Evolutionary conservation across 257 asterid genomes (phyloP), one percentile per base, ranked within the genome.

Genomic region (Leptodermis oblonga): DNA sequence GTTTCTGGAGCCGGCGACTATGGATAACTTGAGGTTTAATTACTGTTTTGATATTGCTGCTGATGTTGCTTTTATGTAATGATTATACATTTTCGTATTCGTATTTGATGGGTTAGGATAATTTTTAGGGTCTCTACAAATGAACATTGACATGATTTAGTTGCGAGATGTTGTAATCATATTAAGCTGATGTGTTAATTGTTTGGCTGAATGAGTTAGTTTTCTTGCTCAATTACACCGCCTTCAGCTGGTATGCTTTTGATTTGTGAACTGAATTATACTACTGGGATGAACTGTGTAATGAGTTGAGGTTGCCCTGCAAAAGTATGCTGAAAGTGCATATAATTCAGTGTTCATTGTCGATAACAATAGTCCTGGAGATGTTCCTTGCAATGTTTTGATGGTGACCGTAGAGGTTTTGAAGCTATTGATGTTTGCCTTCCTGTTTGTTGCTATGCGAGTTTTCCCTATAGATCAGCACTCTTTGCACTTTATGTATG

Each of bases 321-420:
- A 61, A 87, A 85, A 63, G 74, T 90, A 70, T 92, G 96, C 64
- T 96, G 97, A 65, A 88, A 90, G 83, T 75, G 94, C 36, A 96
- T 90, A 60, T 88, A 90, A 84, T 85, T 70, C 97, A 90, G 73
- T 88, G 87, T 77, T 88, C 97, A 88, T 91, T 65, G 95, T 88
- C 59, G 86, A 91, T 74, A 86, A 87, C 77, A 91, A 84, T 80
- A 82, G 88, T 70, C 92, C 96, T 5, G 96, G 92, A 52, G 96
- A 91, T 79, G 88, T 82, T 65, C 95, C 92, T 1, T 90, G 97
- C 45, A 91, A 91, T 75, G 97, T 88, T 62, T 80, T 91, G 83
- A 88, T 91, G 67, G 96, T 87, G 48, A 83, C 95, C 22, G 87
- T 91, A 26, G 96, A 87, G 83, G 97, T 28, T 90, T 88, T 70